Conservation (phyloP, 371 early-diverging fungal genomes). For the Batkoa obscura region DNA sequence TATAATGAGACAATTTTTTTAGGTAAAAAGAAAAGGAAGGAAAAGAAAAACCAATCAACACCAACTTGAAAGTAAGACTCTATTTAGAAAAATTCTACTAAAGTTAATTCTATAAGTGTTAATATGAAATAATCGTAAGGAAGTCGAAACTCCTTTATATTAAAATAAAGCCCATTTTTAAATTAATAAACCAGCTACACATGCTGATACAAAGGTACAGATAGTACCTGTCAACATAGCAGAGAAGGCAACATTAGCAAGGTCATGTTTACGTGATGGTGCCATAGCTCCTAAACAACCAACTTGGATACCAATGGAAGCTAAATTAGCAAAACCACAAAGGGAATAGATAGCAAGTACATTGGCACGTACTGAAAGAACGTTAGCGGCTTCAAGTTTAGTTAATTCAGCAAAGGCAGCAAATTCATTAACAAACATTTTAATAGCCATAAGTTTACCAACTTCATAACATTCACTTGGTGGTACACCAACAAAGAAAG, state of each 20-base stretch:
- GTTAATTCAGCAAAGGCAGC: slow-evolving; percentile 44
- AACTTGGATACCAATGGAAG: slow-evolving; percentile 74
- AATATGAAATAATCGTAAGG: too few relatives aligned
- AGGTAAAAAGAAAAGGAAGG: too few relatives aligned
- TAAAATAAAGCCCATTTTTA: slow-evolving; percentile 11
- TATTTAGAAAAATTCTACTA: too few relatives aligned
- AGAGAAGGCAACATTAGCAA: slow-evolving; percentile 53
- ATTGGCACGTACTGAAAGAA: slow-evolving; percentile 15
- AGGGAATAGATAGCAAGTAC: slow-evolving; percentile 55
- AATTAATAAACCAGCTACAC: slow-evolving; percentile 59
- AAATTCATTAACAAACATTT: slow-evolving; percentile 82
- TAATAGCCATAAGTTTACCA: slow-evolving; percentile 63
- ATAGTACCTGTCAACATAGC: slow-evolving; percentile 67
- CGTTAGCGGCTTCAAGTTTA: slow-evolving; percentile 5
- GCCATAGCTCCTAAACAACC: slow-evolving; percentile 62
- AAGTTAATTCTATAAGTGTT: too few relatives aligned
- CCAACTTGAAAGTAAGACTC: too few relatives aligned
- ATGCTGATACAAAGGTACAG: slow-evolving; percentile 65
- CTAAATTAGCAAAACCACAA: slow-evolving; percentile 79
- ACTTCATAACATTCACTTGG: slow-evolving; percentile 29
- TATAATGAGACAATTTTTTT: too few relatives aligned
- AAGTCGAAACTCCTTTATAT: too few relatives aligned
- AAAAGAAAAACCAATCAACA: too few relatives aligned
- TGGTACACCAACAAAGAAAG: slow-evolving; percentile 71
- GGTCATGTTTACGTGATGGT: slow-evolving; percentile 52